Conservation (phyloP, 2,329 filamentous ascomycete species). For the Arachnopeziza araneosa region DNA sequence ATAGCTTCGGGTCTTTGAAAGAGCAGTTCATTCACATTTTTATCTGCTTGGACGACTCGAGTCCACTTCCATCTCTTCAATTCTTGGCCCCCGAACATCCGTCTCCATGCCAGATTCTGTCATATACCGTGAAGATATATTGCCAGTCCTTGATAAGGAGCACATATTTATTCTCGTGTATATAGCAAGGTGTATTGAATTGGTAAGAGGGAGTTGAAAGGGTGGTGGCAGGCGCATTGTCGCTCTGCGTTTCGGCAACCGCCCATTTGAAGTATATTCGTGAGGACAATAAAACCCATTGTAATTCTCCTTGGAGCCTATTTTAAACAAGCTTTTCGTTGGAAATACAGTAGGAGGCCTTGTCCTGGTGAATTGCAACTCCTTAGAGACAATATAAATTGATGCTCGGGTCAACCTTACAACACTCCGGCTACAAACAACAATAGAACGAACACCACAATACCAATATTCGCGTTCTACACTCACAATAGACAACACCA, state of each 20-base stretch:
- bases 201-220: constrained; percentile 6
- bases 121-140: constrained; percentile 12
- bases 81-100: background rate
- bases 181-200: constrained; percentile 14
- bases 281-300: background rate
- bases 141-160: constrained; percentile 22
- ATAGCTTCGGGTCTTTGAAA: background rate
- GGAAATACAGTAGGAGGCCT: no score
- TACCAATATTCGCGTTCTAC: background rate
- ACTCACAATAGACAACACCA: background rate
- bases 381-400: background rate
- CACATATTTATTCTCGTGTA: constrained; percentile 23
- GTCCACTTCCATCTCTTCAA: background rate
- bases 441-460: background rate
- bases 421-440: background rate
- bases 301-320: no score
- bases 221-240: background rate
- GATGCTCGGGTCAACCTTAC: background rate
- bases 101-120: constrained; percentile 18
- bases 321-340: no score
- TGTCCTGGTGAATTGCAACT: background rate
- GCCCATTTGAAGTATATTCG: background rate
- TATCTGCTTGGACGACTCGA: background rate
- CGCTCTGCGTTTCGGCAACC: background rate
- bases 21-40: background rate